These are phyloP conservation scores for Gaultheria prostrata DNA, from an alignment of 148 eudicot genomes.

Conservation along the genomic window DNA sequence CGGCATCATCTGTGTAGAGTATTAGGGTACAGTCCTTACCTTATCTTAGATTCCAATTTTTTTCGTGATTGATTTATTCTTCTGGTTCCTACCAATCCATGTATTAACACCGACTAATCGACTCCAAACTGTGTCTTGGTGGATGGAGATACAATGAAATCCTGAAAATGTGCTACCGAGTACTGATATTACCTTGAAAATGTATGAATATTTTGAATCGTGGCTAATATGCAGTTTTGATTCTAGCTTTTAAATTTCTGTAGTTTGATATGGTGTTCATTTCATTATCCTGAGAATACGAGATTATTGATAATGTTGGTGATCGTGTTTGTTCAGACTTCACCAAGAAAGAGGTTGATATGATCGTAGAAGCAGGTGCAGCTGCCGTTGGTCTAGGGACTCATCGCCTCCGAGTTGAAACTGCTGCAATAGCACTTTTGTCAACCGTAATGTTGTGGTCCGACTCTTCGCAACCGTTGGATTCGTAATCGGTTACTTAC, in stretches of 20 bases:
- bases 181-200: too few relatives aligned
- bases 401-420: constrained; percentile 87
- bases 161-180: not conserved
- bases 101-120: not conserved
- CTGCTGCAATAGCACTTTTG: constrained; percentile 85
- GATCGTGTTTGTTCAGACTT: constrained; percentile 55
- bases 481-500: not conserved
- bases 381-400: constrained; percentile 84
- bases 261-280: not conserved
- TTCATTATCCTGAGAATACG: not conserved
- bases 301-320: not conserved
- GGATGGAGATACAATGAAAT: constrained; percentile 14
- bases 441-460: constrained; percentile 87
- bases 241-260: not conserved
- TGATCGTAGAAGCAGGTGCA: constrained; percentile 68
- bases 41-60: not conserved
- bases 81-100: not conserved
- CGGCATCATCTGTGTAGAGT: not conserved
- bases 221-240: not conserved
- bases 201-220: not conserved
- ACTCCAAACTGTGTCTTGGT: not conserved
- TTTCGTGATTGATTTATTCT: not conserved
- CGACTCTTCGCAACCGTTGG: constrained; percentile 42
- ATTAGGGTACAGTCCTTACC: not conserved
- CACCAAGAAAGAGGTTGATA: constrained; percentile 58